phyloP scores from a whole-genome alignment of 2,329 filamentous ascomycete genomes.

The Aspergillus novofumigatus region DNA sequence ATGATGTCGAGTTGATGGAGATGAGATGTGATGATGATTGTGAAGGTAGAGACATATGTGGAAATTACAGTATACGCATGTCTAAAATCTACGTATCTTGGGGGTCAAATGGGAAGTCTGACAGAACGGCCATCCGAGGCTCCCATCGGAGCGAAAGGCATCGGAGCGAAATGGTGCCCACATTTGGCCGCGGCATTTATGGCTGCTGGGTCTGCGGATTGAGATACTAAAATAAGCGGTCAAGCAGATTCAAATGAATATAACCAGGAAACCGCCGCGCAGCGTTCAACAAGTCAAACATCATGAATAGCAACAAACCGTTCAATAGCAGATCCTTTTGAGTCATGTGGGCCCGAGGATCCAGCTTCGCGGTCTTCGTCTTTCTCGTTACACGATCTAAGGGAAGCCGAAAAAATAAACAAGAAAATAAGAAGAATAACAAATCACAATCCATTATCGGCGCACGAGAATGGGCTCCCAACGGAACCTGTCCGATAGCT shows the following conservation, averaged over 20 bases:
- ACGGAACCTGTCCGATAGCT: slow-evolving; percentile 64
- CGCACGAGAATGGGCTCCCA: slow-evolving; percentile 70
- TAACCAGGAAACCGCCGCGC: background rate
- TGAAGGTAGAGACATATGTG: background rate
- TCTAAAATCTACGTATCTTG: background rate
- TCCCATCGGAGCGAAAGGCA: background rate
- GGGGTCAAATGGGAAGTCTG: background rate
- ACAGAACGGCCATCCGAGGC: background rate
- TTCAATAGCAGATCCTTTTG: background rate
- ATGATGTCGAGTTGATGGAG: background rate
- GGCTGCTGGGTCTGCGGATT: background rate
- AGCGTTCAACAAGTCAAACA: background rate
- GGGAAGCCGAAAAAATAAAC: slow-evolving; percentile 2
- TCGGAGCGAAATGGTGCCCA: no score
- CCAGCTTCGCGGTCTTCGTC: background rate
- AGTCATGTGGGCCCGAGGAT: background rate
- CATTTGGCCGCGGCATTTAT: background rate
- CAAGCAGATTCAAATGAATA: background rate
- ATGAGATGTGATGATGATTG: background rate
- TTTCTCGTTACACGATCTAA: background rate
- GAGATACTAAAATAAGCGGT: background rate
- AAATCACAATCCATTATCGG: slow-evolving; percentile 40
- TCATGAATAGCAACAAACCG: background rate
- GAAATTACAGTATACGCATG: background rate
- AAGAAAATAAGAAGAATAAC: slow-evolving; percentile 3